A percentile compares a stretch with the other conserved stretches of the same genome.
phyloP scores from a whole-genome alignment of 1,284 basidiomycete genomes.

The Papiliotrema flavescens region DNA sequence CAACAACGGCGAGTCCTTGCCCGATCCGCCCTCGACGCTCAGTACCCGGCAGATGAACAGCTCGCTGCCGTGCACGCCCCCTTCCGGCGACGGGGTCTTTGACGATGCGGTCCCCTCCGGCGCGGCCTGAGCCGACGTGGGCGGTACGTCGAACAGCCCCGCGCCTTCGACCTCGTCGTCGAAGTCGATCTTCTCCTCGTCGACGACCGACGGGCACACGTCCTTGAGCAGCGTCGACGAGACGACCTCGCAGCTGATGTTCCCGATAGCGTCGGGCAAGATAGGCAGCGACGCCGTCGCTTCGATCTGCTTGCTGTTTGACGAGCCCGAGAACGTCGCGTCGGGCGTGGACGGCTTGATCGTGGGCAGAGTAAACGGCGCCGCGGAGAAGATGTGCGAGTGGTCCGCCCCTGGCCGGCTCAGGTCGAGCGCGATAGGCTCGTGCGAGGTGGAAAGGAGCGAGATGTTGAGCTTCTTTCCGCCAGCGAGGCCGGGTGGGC shows the following conservation, averaged over 20 bases:
- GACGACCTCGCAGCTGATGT: constrained; percentile 29
- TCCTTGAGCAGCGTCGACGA: constrained; percentile 19
- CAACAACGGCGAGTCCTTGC: constrained; percentile 22
- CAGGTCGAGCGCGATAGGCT: constrained; percentile 30
- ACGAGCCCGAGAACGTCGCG: not conserved
- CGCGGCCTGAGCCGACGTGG: too few relatives aligned
- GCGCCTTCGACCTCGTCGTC: constrained; percentile 1
- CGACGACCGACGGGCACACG: constrained; percentile 7
- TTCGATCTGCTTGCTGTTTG: not conserved
- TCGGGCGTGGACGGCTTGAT: not conserved
- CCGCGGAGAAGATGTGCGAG: constrained; percentile 19
- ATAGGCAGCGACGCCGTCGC: constrained; percentile 12
- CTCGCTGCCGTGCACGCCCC: constrained; percentile 32
- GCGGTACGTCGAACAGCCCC: not conserved
- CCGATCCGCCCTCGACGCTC: constrained; percentile 17
- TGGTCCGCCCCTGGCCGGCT: constrained; percentile 28
- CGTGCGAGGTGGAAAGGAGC: constrained; percentile 26
- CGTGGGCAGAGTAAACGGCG: not conserved
- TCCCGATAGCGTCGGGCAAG: constrained; percentile 19
- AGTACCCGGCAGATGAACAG: constrained; percentile 46
- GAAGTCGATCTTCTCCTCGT: not conserved
- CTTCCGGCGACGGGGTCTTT: not conserved
- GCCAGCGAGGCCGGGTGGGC: not conserved
- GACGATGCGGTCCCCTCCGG: not conserved
- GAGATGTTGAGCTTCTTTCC: constrained; percentile 26